These are phyloP conservation scores for Colletotrichum falcatum DNA, from an alignment of 2,329 filamentous ascomycete genomes.

Conservation along the genomic window DNA sequence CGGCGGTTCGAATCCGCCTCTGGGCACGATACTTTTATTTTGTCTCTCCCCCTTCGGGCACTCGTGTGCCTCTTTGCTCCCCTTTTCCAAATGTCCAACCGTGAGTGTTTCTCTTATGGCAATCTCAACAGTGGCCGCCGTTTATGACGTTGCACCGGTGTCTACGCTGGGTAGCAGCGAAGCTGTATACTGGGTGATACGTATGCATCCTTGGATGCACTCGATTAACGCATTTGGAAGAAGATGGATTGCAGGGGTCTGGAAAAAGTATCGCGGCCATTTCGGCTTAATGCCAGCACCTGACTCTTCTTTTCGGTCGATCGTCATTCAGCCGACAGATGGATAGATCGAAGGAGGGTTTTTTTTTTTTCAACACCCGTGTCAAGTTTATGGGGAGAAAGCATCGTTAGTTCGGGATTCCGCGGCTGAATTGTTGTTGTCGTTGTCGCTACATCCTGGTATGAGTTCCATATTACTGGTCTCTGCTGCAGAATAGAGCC, in stretches of 20 bases:
- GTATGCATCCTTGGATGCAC: not conserved
- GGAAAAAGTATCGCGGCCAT: constrained; percentile 28
- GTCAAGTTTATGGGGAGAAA: not conserved
- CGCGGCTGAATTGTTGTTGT: constrained; percentile 17
- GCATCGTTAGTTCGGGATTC: not conserved
- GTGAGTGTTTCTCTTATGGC: not conserved
- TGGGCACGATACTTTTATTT: too few relatives aligned
- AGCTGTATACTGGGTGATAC: too few relatives aligned
- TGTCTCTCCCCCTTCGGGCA: too few relatives aligned
- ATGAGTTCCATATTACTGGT: constrained; percentile 7
- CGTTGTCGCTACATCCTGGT: constrained; percentile 18
- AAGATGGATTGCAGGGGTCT: constrained; percentile 18
- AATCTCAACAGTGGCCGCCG: not conserved
- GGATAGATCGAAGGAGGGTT: not conserved
- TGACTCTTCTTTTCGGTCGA: constrained; percentile 29
- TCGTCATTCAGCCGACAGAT: constrained; percentile 25
- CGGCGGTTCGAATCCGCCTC: constrained; percentile 44
- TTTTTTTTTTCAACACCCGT: not conserved
- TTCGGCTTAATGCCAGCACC: constrained; percentile 23
- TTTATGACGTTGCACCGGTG: not conserved
- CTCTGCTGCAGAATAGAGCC: not conserved
- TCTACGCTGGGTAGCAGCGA: not conserved
- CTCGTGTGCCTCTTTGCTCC: too few relatives aligned
- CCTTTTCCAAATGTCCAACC: too few relatives aligned
- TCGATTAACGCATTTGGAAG: constrained; percentile 6